Percentiles rank a stretch among this genome's conserved stretches.
These are phyloP conservation scores for Albugo candida DNA, from an alignment of 352 stramenopile genomes.

Conservation along the genomic window DNA sequence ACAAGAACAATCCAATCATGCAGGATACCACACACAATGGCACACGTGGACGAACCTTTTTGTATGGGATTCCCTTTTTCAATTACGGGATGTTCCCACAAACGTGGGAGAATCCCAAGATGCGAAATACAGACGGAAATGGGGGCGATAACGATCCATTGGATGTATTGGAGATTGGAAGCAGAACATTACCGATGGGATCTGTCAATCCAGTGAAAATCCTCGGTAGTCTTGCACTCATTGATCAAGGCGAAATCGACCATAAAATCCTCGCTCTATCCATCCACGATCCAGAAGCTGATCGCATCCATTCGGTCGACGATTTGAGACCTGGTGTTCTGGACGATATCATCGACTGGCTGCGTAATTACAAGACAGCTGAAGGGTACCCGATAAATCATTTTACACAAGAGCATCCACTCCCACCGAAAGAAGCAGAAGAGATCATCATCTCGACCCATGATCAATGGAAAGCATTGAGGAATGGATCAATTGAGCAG, in stretches of 20 bases:
- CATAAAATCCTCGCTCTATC: slow-evolving; percentile 97
- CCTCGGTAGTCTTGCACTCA: slow-evolving; percentile 92
- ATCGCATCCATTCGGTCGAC: slow-evolving; percentile 65
- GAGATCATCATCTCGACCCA: slow-evolving; percentile 49
- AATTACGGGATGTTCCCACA: slow-evolving; percentile 98
- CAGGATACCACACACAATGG: slow-evolving; percentile 96
- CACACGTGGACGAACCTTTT: slow-evolving; percentile 87
- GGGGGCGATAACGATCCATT: slow-evolving; percentile 97
- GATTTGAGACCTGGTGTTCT: slow-evolving; percentile 88
- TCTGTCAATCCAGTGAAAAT: slow-evolving; percentile 93
- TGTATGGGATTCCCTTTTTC: slow-evolving; percentile 95
- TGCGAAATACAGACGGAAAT: slow-evolving; percentile 71
- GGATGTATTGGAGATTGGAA: slow-evolving; percentile 97
- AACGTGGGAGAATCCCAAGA: slow-evolving; percentile 95
- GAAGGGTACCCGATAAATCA: slow-evolving; percentile 91
- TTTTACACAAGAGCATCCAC: slow-evolving; percentile 67
- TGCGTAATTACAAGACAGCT: slow-evolving; percentile 97
- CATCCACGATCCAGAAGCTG: slow-evolving; percentile 68
- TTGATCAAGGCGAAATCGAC: slow-evolving; percentile 97
- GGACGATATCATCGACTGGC: slow-evolving; percentile 84
- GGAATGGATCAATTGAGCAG: no score
- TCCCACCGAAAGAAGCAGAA: slow-evolving; percentile 26
- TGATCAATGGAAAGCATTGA: slow-evolving; percentile 24
- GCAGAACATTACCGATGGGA: slow-evolving; percentile 82
- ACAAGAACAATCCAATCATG: slow-evolving; percentile 92